Conservation (phyloP, 768 basidiomycete species). For the Vararia minispora region DNA sequence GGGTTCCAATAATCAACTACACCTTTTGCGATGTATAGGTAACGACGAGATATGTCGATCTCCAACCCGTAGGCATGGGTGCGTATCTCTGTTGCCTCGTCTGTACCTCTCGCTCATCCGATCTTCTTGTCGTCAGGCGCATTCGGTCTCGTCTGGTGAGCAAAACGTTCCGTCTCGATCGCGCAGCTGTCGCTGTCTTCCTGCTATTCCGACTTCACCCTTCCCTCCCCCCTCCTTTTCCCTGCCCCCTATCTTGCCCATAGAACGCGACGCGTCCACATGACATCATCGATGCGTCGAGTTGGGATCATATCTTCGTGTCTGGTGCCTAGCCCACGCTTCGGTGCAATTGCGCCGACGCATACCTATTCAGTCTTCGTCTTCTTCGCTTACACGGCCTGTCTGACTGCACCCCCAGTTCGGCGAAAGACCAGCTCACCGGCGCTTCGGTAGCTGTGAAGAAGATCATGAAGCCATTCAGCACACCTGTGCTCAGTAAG, state of each 20-base stretch:
- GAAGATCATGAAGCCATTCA: slow-evolving; percentile 99
- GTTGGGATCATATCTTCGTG: no score
- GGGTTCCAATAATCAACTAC: not conserved
- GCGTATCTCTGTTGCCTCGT: slow-evolving; percentile 21
- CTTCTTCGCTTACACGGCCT: not conserved
- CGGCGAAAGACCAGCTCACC: slow-evolving; percentile 91
- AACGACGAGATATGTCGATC: slow-evolving; percentile 96
- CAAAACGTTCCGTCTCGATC: slow-evolving; percentile 8
- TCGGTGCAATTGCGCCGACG: no score
- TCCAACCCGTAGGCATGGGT: slow-evolving; percentile 99
- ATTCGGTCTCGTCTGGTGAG: slow-evolving; percentile 95
- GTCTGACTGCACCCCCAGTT: slow-evolving; percentile 33
- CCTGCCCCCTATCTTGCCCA: not conserved
- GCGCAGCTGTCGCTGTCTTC: slow-evolving; percentile 3
- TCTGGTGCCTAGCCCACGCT: no score
- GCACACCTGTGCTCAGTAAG: slow-evolving; percentile 95
- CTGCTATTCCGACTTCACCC: not conserved
- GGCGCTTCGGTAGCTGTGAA: slow-evolving; percentile 95
- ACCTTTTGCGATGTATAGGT: slow-evolving; percentile 41
- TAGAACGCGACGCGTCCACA: no score
- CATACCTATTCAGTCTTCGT: not conserved
- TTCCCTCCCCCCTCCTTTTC: not conserved
- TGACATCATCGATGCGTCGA: no score
- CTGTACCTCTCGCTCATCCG: not conserved
- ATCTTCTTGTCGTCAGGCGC: slow-evolving; percentile 44